Percentiles rank a stretch among this genome's conserved stretches.
Evolutionary conservation across 108 stramenopile genomes (phyloP).

Genomic region (Mediolabrus comicus): DNA sequence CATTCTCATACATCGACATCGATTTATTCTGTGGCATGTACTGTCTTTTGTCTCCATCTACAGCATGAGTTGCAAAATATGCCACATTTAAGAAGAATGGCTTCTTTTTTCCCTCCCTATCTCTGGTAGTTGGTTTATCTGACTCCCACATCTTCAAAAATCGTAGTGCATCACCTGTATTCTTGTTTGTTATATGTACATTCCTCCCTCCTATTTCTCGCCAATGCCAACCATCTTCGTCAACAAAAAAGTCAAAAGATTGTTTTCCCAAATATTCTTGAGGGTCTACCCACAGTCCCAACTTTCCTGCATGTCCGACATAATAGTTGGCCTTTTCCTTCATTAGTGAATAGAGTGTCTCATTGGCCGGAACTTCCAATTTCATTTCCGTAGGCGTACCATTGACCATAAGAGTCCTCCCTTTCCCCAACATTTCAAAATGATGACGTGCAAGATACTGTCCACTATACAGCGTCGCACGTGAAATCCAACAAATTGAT

Average conservation of each 20-base stretch:
- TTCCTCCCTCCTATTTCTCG: constrained; percentile 20
- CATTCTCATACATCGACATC: constrained; percentile 57
- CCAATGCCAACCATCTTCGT: constrained; percentile 55
- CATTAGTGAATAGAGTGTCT: constrained; percentile 66
- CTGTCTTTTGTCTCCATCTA: constrained; percentile 49
- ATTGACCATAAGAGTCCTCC: constrained; percentile 30
- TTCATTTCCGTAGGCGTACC: constrained; percentile 25
- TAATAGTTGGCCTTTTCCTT: constrained; percentile 61
- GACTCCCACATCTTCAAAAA: constrained; percentile 37
- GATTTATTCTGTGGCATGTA: constrained; percentile 60
- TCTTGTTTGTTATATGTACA: constrained; percentile 67
- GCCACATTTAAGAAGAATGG: constrained; percentile 75
- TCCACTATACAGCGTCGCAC: constrained; percentile 61
- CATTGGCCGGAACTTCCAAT: constrained; percentile 58
- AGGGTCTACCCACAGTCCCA: constrained; percentile 43
- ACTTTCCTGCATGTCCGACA: constrained; percentile 73
- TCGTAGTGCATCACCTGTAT: constrained; percentile 60
- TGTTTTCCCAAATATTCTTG: constrained; percentile 3
- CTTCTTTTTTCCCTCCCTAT: constrained; percentile 55
- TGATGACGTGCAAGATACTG: constrained; percentile 61
- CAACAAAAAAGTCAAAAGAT: constrained; percentile 37
- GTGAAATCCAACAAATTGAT: constrained; percentile 64
- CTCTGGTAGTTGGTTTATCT: constrained; percentile 12
- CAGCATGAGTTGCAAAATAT: constrained; percentile 81
- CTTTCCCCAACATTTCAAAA: constrained; percentile 44